Evolutionary conservation across 1,284 basidiomycete species (phyloP).

Genomic region (Abortiporus biennis): DNA sequence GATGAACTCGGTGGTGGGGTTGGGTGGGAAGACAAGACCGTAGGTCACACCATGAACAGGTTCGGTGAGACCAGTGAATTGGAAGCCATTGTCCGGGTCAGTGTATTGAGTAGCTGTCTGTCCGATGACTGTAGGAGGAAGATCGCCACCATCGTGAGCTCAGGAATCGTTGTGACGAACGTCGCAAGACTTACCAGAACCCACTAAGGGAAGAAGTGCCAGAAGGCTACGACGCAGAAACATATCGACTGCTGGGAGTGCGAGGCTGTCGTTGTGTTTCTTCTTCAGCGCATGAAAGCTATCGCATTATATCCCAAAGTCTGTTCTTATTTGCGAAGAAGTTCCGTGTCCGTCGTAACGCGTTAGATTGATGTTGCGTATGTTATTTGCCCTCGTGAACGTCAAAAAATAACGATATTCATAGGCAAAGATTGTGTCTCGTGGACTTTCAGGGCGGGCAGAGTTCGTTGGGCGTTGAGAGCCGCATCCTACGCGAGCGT

Average conservation of each 20-base stretch:
- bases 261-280: constrained; percentile 7
- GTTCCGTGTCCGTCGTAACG: constrained; percentile 11
- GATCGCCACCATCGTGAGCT: constrained; percentile 1
- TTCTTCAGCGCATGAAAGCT: constrained; percentile 5
- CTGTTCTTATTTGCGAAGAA: constrained; percentile 13
- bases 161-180: background rate
- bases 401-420: constrained; percentile 7
- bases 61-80: constrained; percentile 47
- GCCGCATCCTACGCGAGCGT: too few species aligned
- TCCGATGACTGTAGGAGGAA: constrained; percentile 29
- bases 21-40: constrained; percentile 47
- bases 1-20: constrained; percentile 48
- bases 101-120: constrained; percentile 34
- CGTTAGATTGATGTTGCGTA: background rate
- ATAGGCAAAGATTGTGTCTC: background rate
- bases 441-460: background rate
- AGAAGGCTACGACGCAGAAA: constrained; percentile 19
- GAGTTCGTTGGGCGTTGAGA: too few species aligned
- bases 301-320: background rate
- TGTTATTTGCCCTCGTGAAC: constrained; percentile 12
- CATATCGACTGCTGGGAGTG: constrained; percentile 1
- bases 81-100: constrained; percentile 49
- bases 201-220: constrained; percentile 21
- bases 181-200: constrained; percentile 18
- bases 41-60: constrained; percentile 43